These are phyloP conservation scores for Diaporthe sp. DNA, from an alignment of 2,329 filamentous ascomycete species.

Conservation along the genomic window DNA sequence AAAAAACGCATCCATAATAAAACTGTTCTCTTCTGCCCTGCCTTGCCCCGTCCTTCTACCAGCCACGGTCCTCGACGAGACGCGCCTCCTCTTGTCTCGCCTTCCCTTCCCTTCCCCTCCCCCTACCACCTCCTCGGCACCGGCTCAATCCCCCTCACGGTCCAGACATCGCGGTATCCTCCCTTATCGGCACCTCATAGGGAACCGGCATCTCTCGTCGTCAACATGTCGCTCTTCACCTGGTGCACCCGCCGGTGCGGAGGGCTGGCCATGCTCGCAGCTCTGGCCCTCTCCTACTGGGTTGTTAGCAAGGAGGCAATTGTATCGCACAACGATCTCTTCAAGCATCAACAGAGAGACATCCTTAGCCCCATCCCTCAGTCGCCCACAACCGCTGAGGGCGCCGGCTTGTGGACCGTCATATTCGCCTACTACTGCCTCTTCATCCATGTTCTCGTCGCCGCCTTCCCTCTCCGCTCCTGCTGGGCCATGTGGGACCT, in stretches of 20 bases:
- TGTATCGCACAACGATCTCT: conserved; percentile 55
- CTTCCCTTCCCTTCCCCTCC: conserved; percentile 42
- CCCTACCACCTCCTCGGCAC: conserved; percentile 43
- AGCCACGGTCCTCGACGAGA: conserved; percentile 36
- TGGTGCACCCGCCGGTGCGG: conserved; percentile 69
- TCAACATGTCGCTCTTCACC: conserved; percentile 65
- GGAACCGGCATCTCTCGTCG: conserved; percentile 35
- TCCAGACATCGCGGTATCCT: conserved; percentile 43
- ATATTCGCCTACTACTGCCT: conserved; percentile 76
- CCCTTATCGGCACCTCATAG: conserved; percentile 35
- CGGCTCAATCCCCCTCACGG: conserved; percentile 40
- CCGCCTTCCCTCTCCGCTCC: conserved; percentile 73
- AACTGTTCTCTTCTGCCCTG: conserved; percentile 36
- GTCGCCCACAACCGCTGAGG: conserved; percentile 52
- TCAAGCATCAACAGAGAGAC: conserved; percentile 58
- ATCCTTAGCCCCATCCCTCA: conserved; percentile 53
- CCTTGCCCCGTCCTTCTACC: conserved; percentile 40
- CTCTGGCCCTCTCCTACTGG: conserved; percentile 66
- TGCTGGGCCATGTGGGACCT: conserved; percentile 73
- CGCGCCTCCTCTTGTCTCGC: conserved; percentile 38
- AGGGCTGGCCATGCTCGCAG: conserved; percentile 67
- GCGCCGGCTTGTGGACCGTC: conserved; percentile 65
- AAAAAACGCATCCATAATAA: conserved; percentile 39
- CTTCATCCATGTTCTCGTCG: conserved; percentile 74
- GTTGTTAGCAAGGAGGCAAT: conserved; percentile 67